A percentile compares a stretch with the other conserved stretches of the same genome.
These are phyloP conservation scores for Sergeia podlipaevii DNA, from an alignment of 208 protist species.

Conservation along the genomic window DNA sequence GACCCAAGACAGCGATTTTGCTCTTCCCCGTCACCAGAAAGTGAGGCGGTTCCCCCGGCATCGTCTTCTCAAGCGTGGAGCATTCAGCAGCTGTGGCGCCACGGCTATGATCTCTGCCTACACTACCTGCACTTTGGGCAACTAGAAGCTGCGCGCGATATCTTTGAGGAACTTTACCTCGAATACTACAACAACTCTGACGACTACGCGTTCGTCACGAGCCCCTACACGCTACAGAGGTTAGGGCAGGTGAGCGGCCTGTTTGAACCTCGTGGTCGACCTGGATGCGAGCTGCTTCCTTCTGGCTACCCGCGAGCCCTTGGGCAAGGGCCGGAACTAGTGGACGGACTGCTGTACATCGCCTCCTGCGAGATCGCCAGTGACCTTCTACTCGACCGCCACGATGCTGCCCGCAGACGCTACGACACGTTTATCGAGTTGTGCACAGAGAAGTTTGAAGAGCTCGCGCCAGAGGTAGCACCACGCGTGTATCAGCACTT, in stretches of 20 bases:
- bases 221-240: conserved; percentile 28
- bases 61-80: conserved; percentile 20
- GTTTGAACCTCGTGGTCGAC: conserved; percentile 33
- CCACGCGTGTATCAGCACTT: conserved; percentile 30
- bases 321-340: conserved; percentile 34
- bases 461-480: conserved; percentile 12
- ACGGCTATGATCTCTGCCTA: conserved; percentile 58
- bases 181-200: conserved; percentile 88
- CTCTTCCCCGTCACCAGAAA: neutral
- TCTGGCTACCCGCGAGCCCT: conserved; percentile 49
- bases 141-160: conserved; percentile 38
- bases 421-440: conserved; percentile 61
- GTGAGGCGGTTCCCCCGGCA: neutral
- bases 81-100: conserved; percentile 59
- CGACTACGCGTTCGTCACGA: conserved; percentile 60
- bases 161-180: conserved; percentile 50
- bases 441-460: conserved; percentile 68
- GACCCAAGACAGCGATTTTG: conserved; percentile 13
- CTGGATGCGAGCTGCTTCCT: conserved; percentile 8
- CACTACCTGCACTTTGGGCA: conserved; percentile 80
- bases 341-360: conserved; percentile 65
- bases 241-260: conserved; percentile 46
- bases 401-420: conserved; percentile 21
- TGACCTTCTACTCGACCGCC: conserved; percentile 34
- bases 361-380: conserved; percentile 53